Evolutionary conservation across 2,329 filamentous ascomycete genomes (phyloP), one percentile per base, ranked within the genome.

Genomic region (Fusarium pseudonygamai): DNA sequence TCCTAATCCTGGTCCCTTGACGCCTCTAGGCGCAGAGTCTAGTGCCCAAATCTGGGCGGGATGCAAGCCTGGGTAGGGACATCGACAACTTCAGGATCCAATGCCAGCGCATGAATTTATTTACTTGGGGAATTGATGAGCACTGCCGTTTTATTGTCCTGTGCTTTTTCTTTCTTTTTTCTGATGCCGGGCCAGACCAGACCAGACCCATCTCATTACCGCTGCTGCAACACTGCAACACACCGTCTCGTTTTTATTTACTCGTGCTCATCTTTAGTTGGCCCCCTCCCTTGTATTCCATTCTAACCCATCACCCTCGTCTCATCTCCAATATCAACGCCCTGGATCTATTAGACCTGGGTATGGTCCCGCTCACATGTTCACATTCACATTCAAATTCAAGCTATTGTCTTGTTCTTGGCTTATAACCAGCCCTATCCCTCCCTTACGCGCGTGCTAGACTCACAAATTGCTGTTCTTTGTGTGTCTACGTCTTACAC

Each of bases 81-180:
- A 28, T 55, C 24, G 34, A 40, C 60, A 43, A 47, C 42, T 37
- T 65, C 47, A 45, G 28, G 60, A 69, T 53, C 55, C 68, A 50
- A 53, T 60, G 75, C 75, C 75, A 77, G 73, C 75, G 75, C 75
- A 77, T 76, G 61, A 55, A 55, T 40, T 40, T 55, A 74, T 59
- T 59, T 65, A 69, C 24, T 58, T 58, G 42, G 68, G 63, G 55
- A 71, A 69, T 53, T 66, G 56, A 69, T 73, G 62, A 63, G 71
- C 75, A 73, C 66, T 60, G 71, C 53, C 57, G 61, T 65, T 75
- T 36, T 56, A 46, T 45, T 74, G 70, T 64, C 71, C 71, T 76
- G 75, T 74, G 75, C 75, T 71, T 50, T 50, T 56, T 32, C 36
- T 49, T 50, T 22, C 36, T 50, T 56, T 55, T 56, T 40, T 7